These are phyloP conservation scores for Trichoderma oligosporum DNA, from an alignment of 2,329 filamentous ascomycete genomes.

Conservation along the genomic window DNA sequence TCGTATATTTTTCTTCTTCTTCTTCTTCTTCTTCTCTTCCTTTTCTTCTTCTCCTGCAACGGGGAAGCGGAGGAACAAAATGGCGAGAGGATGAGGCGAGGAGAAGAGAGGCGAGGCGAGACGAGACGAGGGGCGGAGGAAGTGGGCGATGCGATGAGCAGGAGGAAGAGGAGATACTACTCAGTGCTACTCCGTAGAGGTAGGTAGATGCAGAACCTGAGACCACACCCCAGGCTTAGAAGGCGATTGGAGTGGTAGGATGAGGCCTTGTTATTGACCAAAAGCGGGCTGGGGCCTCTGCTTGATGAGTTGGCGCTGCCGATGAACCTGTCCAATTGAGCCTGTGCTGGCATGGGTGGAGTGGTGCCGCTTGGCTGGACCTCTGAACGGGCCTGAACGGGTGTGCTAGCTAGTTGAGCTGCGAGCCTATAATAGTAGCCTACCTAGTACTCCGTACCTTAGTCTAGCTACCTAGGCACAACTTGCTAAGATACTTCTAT, in stretches of 20 bases:
- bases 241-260: neutral
- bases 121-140: neutral
- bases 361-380: constrained; percentile 21
- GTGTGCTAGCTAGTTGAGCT: constrained; percentile 9
- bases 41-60: neutral
- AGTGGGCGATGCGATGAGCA: constrained; percentile 13
- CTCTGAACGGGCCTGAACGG: constrained; percentile 21
- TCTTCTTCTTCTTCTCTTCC: neutral
- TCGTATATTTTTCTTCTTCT: neutral
- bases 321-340: constrained; percentile 36
- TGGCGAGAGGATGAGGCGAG: constrained; percentile 1
- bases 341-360: constrained; percentile 27
- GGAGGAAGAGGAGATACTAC: constrained; percentile 4
- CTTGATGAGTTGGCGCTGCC: constrained; percentile 41
- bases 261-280: constrained; percentile 35
- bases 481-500: no score
- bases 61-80: neutral
- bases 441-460: no score
- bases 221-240: neutral
- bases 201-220: neutral
- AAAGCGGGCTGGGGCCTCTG: constrained; percentile 25
- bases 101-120: neutral
- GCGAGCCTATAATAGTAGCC: neutral
- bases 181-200: no score
- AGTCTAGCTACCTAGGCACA: no score